A percentile compares a stretch with the other conserved stretches of the same genome.
These are phyloP conservation scores for Globisporangium uncinulatum DNA, from an alignment of 352 stramenopile species.

Conservation along the genomic window DNA sequence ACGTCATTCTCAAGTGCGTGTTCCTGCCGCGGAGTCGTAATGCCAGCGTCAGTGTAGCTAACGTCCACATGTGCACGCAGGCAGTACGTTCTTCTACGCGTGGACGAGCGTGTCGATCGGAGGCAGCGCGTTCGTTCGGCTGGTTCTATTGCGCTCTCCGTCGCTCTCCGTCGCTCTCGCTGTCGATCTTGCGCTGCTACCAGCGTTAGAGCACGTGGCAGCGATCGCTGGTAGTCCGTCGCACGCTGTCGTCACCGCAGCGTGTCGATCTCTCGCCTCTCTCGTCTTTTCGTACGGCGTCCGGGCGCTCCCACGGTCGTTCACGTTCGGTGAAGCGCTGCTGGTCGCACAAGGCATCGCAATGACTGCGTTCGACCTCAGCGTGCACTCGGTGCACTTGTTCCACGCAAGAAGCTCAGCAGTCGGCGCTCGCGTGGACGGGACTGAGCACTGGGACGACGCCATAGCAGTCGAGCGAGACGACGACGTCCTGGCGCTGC, in stretches of 20 bases:
- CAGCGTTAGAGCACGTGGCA: conserved; percentile 8
- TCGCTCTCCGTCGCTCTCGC: conserved; percentile 28
- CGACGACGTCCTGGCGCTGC: conserved; percentile 42
- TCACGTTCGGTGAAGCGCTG: conserved; percentile 68
- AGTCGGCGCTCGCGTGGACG: conserved; percentile 5
- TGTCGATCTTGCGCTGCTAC: conserved; percentile 36
- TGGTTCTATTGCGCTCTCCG: conserved; percentile 28
- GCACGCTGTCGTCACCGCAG: conserved; percentile 27
- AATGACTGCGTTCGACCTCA: conserved; percentile 40
- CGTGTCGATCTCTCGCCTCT: conserved; percentile 26
- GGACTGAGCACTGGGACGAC: conserved; percentile 19
- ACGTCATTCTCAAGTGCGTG: conserved; percentile 18
- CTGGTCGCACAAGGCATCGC: conserved; percentile 58
- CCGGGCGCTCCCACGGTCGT: conserved; percentile 44
- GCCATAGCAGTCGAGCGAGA: conserved; percentile 24
- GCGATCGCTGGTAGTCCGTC: conserved; percentile 19
- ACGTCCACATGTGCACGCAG: conserved; percentile 6
- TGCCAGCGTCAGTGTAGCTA: background rate
- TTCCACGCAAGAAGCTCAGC: conserved; percentile 17
- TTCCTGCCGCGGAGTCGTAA: background rate
- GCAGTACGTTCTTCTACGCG: conserved; percentile 44
- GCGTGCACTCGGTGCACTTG: conserved; percentile 35
- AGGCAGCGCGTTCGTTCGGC: conserved; percentile 38
- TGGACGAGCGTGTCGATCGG: conserved; percentile 50
- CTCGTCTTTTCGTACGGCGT: conserved; percentile 36